Evolutionary conservation across 257 asterid species (phyloP).

Genomic region (Osmanthus fragrans): DNA sequence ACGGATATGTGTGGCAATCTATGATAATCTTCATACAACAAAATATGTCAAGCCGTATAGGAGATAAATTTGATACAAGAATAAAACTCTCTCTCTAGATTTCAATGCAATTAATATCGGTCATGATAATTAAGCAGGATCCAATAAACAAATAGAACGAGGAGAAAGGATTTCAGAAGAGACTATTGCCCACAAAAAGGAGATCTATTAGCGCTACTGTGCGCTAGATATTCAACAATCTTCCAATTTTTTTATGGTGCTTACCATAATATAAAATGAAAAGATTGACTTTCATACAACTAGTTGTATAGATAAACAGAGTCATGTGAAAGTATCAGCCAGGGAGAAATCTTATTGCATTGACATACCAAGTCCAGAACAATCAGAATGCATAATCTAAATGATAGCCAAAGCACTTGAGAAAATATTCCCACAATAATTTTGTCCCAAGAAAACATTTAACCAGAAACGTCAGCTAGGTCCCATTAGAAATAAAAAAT

Average conservation of each 20-base stretch:
- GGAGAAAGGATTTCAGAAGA: not conserved
- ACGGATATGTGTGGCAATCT: not conserved
- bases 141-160: not conserved
- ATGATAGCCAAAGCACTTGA: not conserved
- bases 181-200: not conserved
- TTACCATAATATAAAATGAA: not conserved
- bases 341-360: not conserved
- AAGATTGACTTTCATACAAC: not conserved
- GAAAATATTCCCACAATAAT: not conserved
- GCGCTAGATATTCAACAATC: not conserved
- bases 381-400: not conserved
- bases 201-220: not conserved
- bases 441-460: not conserved
- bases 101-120: not conserved
- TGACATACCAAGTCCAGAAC: not conserved
- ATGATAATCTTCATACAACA: not conserved
- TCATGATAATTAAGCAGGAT: not conserved
- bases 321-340: not conserved
- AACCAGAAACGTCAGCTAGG: not conserved
- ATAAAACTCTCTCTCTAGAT: not conserved
- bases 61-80: not conserved
- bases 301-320: not conserved
- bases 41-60: not conserved
- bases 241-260: not conserved
- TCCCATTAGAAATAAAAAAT: not conserved